Evolutionary conservation across 1,284 basidiomycete species (phyloP).

Genomic region (Cryptococcus floricola): DNA sequence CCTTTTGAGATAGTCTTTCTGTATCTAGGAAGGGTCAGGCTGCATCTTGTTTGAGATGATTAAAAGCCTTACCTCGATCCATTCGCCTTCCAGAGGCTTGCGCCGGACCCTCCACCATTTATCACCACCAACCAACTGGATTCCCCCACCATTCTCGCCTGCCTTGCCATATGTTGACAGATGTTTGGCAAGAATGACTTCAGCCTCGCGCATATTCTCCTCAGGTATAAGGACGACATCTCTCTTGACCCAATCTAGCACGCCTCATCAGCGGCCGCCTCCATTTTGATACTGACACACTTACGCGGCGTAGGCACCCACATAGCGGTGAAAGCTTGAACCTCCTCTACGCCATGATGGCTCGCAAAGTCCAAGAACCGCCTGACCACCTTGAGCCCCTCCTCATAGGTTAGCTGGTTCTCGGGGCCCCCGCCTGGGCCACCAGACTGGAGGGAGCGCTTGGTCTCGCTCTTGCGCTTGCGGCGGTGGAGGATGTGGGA

Average conservation of each 20-base stretch:
- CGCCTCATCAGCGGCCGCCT: background rate
- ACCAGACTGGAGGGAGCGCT: conserved; percentile 23
- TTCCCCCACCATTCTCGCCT: conserved; percentile 32
- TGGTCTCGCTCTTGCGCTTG: conserved; percentile 17
- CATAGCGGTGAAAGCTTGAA: conserved; percentile 50
- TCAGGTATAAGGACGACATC: conserved; percentile 44
- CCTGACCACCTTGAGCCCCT: conserved; percentile 42
- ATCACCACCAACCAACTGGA: conserved; percentile 64
- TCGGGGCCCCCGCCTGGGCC: conserved; percentile 39
- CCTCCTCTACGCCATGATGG: conserved; percentile 46
- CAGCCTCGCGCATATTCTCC: conserved; percentile 37
- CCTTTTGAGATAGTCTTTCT: conserved; percentile 50
- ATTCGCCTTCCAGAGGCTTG: conserved; percentile 73
- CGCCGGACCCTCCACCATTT: conserved; percentile 94
- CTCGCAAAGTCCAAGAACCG: conserved; percentile 43
- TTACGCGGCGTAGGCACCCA: conserved; percentile 41
- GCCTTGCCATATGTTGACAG: conserved; percentile 35
- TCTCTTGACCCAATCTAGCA: conserved; percentile 41
- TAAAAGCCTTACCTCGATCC: conserved; percentile 59
- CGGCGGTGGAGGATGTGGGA: conserved; percentile 30
- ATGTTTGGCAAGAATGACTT: conserved; percentile 42
- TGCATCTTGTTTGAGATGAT: background rate
- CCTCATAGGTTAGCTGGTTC: conserved; percentile 44
- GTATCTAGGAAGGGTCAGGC: conserved; percentile 39
- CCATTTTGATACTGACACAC: conserved; percentile 3